phyloP scores from a whole-genome alignment of 202 grass and related monocot species.

The Zizania palustris region DNA sequence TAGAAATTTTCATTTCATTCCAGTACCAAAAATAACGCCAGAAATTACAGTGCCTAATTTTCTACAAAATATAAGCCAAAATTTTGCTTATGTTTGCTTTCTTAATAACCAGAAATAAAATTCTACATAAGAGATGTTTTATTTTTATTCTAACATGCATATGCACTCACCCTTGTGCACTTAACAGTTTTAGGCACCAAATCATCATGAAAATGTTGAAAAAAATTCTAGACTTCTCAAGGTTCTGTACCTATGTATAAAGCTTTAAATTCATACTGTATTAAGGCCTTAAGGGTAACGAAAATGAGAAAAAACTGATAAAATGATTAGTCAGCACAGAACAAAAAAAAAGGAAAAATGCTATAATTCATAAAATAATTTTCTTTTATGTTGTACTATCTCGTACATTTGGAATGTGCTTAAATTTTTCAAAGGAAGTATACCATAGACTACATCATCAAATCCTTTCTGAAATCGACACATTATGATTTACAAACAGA shows the following conservation, averaged over 20 bases:
- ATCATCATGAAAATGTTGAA: neutral
- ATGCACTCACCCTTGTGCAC: neutral
- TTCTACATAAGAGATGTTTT: neutral
- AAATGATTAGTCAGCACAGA: neutral
- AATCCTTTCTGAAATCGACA: neutral
- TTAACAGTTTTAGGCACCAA: neutral
- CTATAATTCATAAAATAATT: neutral
- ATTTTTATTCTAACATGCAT: neutral
- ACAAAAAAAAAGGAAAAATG: neutral
- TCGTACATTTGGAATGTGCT: neutral
- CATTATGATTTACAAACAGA: neutral
- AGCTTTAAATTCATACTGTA: neutral
- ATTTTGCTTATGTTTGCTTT: neutral
- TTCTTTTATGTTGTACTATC: neutral
- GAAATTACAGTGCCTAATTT: neutral
- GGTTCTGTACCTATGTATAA: neutral
- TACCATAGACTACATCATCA: neutral
- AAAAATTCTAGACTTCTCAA: neutral
- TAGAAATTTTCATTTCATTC: slow-evolving; percentile 10
- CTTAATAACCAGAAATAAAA: neutral
- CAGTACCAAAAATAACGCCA: neutral
- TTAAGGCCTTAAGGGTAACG: neutral
- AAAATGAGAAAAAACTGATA: neutral
- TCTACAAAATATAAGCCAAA: neutral
- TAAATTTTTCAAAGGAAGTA: neutral